Percentiles rank a stretch among this genome's conserved stretches.
Conservation (phyloP, 208 protist species). For the Wallacemonas sp. region DNA sequence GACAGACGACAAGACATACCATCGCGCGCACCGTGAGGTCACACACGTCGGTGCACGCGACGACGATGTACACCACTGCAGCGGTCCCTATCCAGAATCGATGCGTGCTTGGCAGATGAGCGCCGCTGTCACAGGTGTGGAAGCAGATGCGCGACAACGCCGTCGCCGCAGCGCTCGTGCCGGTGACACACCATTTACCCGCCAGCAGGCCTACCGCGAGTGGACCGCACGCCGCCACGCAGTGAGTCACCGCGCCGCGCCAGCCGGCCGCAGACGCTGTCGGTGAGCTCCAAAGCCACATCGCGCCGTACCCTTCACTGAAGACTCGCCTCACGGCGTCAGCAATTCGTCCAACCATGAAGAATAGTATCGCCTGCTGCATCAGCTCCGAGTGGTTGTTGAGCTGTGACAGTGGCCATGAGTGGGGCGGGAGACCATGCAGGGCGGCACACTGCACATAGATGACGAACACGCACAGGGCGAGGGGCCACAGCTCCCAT, state of each 20-base stretch:
- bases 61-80: background rate
- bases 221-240: background rate
- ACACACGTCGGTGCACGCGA: background rate
- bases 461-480: background rate
- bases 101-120: background rate
- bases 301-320: too few relatives aligned
- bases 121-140: too few relatives aligned
- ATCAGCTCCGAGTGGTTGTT: too few relatives aligned
- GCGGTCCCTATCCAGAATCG: background rate
- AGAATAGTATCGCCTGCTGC: too few relatives aligned
- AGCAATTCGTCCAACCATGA: too few relatives aligned
- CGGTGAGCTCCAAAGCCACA: too few relatives aligned
- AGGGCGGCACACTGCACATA: background rate
- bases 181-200: background rate
- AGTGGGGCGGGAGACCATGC: too few relatives aligned
- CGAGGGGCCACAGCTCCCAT: slow-evolving; percentile 16
- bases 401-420: background rate
- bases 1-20: slow-evolving; percentile 13
- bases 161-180: too few relatives aligned
- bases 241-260: background rate
- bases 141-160: too few relatives aligned
- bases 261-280: too few relatives aligned
- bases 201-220: background rate
- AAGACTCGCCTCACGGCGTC: too few relatives aligned
- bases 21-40: slow-evolving; percentile 12